phyloP scores from a whole-genome alignment of 2,329 filamentous ascomycete genomes.

The Trichophyton rubrum region DNA sequence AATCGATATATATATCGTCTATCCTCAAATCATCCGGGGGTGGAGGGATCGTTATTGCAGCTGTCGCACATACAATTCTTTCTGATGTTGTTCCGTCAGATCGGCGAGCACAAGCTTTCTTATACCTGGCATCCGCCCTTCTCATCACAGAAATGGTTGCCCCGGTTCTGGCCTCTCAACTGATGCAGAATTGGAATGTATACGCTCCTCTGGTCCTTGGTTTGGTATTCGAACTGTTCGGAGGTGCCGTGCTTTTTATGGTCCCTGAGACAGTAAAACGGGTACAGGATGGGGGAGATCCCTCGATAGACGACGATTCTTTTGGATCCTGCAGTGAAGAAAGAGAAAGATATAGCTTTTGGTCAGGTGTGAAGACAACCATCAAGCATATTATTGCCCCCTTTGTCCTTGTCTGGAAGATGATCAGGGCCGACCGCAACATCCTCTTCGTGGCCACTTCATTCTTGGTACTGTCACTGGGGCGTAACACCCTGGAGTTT shows the following conservation, averaged over 20 bases:
- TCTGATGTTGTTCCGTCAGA: slow-evolving; percentile 1
- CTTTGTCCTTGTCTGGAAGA: background rate
- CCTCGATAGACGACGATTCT: background rate
- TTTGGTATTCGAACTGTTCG: background rate
- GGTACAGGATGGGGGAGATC: background rate
- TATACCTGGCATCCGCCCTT: background rate
- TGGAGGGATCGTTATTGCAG: background rate
- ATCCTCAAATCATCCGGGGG: slow-evolving; percentile 1
- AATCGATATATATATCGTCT: background rate
- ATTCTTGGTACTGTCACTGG: background rate
- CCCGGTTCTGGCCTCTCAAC: background rate
- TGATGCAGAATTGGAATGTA: background rate
- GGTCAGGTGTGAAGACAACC: background rate
- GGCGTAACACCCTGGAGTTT: slow-evolving; percentile 1
- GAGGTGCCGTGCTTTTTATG: background rate
- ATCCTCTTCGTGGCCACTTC: background rate
- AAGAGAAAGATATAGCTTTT: background rate
- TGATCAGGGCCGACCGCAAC: background rate
- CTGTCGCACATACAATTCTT: background rate
- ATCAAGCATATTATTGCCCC: background rate
- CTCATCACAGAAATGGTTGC: slow-evolving; percentile 2
- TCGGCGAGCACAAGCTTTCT: background rate
- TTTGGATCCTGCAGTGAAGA: background rate
- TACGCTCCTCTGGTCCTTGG: background rate
- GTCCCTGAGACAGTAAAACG: slow-evolving; percentile 1